These are phyloP conservation scores for Aspergillus felis DNA, from an alignment of 2,329 filamentous ascomycete genomes.

Conservation along the genomic window DNA sequence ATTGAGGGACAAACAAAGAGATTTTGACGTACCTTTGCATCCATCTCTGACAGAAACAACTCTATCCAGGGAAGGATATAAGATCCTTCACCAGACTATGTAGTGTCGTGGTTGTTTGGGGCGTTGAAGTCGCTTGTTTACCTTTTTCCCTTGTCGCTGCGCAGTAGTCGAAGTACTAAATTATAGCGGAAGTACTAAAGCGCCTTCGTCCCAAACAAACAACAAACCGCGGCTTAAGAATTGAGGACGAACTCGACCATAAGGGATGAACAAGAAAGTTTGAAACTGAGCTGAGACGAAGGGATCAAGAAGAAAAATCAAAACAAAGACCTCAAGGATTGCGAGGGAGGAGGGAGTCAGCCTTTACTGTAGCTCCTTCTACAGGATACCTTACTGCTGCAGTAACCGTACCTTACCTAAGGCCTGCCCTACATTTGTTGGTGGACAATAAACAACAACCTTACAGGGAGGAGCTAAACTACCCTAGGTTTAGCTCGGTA, in stretches of 20 bases:
- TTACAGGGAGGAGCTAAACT: conserved; percentile 22
- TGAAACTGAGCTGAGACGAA: conserved; percentile 13
- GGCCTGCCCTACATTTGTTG: background rate
- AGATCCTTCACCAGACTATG: conserved; percentile 11
- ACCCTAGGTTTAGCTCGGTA: conserved; percentile 10
- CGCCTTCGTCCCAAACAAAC: conserved; percentile 21
- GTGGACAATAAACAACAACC: conserved; percentile 9
- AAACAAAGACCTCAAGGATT: conserved; percentile 5
- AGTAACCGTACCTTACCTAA: background rate
- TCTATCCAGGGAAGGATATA: conserved; percentile 1
- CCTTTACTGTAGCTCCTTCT: background rate
- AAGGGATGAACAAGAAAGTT: conserved; percentile 2
- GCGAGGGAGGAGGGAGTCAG: background rate
- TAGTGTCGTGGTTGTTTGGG: conserved; percentile 5
- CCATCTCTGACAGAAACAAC: conserved; percentile 32
- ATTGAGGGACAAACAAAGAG: conserved; percentile 13
- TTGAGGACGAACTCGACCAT: conserved; percentile 1
- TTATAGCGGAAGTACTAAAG: conserved; percentile 15
- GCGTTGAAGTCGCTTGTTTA: conserved; percentile 16
- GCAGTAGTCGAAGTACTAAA: conserved; percentile 14
- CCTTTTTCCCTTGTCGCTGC: conserved; percentile 12
- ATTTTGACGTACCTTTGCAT: conserved; percentile 43
- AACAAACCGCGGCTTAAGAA: conserved; percentile 16
- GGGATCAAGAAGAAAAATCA: conserved; percentile 13
- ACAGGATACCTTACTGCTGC: background rate